Base-by-base conservation (phyloP, 129 eudicot species). In the Kitagawia praeruptora region DNA sequence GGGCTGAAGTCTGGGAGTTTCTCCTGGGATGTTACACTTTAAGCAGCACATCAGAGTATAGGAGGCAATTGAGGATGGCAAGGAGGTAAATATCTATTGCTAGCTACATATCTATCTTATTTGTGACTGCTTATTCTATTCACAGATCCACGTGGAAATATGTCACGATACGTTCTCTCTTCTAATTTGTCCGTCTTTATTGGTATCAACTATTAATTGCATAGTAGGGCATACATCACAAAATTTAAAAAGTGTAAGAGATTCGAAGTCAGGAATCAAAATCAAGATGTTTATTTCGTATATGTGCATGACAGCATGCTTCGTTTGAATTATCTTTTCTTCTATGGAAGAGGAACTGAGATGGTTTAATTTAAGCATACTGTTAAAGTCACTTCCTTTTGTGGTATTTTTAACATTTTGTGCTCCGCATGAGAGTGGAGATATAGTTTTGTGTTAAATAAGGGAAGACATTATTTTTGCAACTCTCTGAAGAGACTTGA, bases 1-100 rank as follows among this genome's bases (percentile, higher is more conserved):
- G 98, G 82, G 84, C 97, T 61, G 97, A 94, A 90, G 98, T 94
- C 61, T 94, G 98, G 98, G 98, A 94, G 66, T 94, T 94, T 78
- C 97, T 94, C 85, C 84, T 94, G 84, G 98, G 98, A 48, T 92
- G 98, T 85, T 94, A 94, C 84, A 75, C 90, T 76, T 80, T 94
- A 85, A 90, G 93, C 87, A 94, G 96, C 84, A 89, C 98, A 46
- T 83, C 97, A 53, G 98, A 94, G 85, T 84, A 91, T 74, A 85
- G 98, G 73, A 87, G 80, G 75, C 85, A 85, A 72, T 84, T 94
- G 84, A 92, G 98, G 81, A 82, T 86, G 77, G 98, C 93, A 67
- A 88, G 98, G 85, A 94, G 98, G 98, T 93, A 76, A 75, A 74
- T 70, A 40, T 75, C 78, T 82, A 64, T 80, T 49, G 8, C 78